Evolutionary conservation across 805 yeast genomes (phyloP).

Genomic region (Hermanozyma aechmeae): DNA sequence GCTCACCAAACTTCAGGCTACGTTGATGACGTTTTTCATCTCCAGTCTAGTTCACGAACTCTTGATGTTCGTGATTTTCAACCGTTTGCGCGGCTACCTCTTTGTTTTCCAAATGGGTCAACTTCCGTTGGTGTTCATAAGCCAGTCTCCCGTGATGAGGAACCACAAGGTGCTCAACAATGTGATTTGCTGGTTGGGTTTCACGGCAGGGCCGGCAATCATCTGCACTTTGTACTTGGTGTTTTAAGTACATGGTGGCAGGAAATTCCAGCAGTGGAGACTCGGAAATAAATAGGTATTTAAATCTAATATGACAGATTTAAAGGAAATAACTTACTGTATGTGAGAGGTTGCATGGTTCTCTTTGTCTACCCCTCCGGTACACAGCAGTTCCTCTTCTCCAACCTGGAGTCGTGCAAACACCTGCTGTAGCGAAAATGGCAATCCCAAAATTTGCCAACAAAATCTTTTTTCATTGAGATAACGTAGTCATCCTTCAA

Average conservation of each 20-base stretch:
- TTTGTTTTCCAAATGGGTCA: conserved; percentile 80
- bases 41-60: conserved; percentile 84
- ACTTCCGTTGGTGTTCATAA: conserved; percentile 63
- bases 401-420: too few species aligned
- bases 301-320: too few species aligned
- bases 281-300: too few species aligned
- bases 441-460: too few species aligned
- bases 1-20: conserved; percentile 58
- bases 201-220: conserved; percentile 81
- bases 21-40: conserved; percentile 66
- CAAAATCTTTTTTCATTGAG: too few species aligned
- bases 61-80: conserved; percentile 84
- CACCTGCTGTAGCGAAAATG: too few species aligned
- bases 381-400: too few species aligned
- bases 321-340: too few species aligned
- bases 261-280: too few species aligned
- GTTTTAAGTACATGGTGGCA: conserved; percentile 4
- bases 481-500: too few species aligned
- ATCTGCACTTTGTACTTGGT: conserved; percentile 78
- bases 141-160: conserved; percentile 49
- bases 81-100: conserved; percentile 71
- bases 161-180: conserved; percentile 60
- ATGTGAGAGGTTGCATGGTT: too few species aligned
- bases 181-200: conserved; percentile 83
- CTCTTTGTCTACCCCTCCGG: too few species aligned